A percentile compares a stretch with the other conserved stretches of the same genome.
These are phyloP conservation scores for Globisporangium echinulatum DNA, from an alignment of 352 stramenopile genomes.

Conservation along the genomic window DNA sequence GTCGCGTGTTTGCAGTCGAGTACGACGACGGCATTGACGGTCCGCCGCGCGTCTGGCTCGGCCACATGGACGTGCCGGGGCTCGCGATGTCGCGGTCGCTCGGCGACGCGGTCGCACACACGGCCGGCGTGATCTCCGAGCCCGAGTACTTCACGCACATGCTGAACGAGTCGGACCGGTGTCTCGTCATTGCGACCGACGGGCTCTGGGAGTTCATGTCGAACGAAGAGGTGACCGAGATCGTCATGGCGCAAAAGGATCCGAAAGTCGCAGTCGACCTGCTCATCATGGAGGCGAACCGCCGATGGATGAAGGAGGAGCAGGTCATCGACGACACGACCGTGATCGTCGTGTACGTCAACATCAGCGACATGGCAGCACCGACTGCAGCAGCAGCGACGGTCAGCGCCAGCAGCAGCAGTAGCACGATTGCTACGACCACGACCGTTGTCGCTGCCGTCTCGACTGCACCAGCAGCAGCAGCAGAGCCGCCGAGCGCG, in stretches of 20 bases:
- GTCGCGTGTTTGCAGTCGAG: slow-evolving; percentile 97
- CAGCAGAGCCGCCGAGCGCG: neutral
- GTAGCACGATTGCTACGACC: neutral
- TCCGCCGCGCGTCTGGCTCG: slow-evolving; percentile 96
- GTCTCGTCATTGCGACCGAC: slow-evolving; percentile 96
- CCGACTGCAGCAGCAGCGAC: slow-evolving; percentile 5
- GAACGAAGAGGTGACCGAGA: slow-evolving; percentile 92
- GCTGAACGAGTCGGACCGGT: slow-evolving; percentile 84
- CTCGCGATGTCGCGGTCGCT: slow-evolving; percentile 97
- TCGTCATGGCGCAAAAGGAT: slow-evolving; percentile 69
- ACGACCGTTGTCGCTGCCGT: neutral
- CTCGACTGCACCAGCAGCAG: neutral
- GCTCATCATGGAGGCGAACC: slow-evolving; percentile 94
- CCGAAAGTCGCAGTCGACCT: slow-evolving; percentile 86
- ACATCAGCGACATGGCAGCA: slow-evolving; percentile 42
- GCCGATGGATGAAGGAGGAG: slow-evolving; percentile 98
- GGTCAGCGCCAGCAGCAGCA: neutral
- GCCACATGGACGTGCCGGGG: slow-evolving; percentile 97
- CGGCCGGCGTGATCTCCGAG: slow-evolving; percentile 91
- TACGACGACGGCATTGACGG: slow-evolving; percentile 99
- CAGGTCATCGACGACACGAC: slow-evolving; percentile 99
- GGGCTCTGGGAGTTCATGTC: slow-evolving; percentile 99
- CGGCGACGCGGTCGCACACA: slow-evolving; percentile 96
- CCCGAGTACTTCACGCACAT: slow-evolving; percentile 91
- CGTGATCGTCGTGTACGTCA: slow-evolving; percentile 95